A percentile compares a stretch with the other conserved stretches of the same genome.
Conservation (phyloP, 345 rosid genomes). For the Citropsis articulata region DNA sequence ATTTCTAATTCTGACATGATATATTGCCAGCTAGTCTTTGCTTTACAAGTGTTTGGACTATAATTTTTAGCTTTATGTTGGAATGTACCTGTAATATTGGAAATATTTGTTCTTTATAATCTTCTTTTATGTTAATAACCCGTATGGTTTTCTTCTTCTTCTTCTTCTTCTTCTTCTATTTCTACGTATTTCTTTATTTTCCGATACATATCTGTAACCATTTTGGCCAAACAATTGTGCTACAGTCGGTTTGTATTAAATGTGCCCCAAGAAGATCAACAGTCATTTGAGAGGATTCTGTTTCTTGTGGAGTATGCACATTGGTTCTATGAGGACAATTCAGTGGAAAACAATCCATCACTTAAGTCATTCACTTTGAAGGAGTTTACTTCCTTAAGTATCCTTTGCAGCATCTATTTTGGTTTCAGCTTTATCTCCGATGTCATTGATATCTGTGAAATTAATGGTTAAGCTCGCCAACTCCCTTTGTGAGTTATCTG, state of each 20-base stretch:
- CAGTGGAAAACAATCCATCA: slow-evolving; percentile 89
- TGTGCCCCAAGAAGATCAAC: slow-evolving; percentile 97
- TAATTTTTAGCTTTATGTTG: neutral
- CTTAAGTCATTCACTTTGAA: slow-evolving; percentile 80
- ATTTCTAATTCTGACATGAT: neutral
- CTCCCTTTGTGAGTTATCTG: neutral
- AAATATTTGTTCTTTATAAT: neutral
- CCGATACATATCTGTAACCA: neutral
- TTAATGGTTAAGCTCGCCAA: neutral
- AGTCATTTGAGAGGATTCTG: slow-evolving; percentile 93
- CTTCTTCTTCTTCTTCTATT: neutral
- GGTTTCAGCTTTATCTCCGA: slow-evolving; percentile 4
- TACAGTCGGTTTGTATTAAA: slow-evolving; percentile 95
- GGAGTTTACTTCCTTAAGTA: slow-evolving; percentile 91
- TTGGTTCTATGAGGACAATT: slow-evolving; percentile 97
- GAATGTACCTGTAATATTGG: neutral
- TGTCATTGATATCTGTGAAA: slow-evolving; percentile 1
- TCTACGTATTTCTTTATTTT: neutral
- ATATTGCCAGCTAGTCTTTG: neutral
- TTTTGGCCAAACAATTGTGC: slow-evolving; percentile 1
- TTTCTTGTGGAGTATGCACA: slow-evolving; percentile 97
- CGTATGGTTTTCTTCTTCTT: neutral
- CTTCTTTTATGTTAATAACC: neutral
- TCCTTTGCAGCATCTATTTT: slow-evolving; percentile 36
- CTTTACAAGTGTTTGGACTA: neutral